A percentile compares a stretch with the other conserved stretches of the same genome.
Evolutionary conservation across 768 basidiomycete species (phyloP).

Genomic region (Strobilomyces confusus): DNA sequence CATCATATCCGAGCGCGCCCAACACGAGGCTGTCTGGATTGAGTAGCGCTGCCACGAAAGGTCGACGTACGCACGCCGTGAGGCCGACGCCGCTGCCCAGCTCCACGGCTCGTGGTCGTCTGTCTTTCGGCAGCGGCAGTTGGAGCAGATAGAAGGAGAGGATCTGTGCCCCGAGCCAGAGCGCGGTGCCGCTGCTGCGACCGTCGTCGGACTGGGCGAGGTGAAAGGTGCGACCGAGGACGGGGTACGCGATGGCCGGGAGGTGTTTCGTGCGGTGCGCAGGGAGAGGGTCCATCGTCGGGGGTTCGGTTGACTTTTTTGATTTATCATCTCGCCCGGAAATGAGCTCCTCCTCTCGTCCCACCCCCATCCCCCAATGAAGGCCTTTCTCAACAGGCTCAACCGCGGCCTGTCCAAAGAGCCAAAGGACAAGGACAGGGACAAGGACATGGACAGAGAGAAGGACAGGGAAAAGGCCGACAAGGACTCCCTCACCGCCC

Average conservation of each 20-base stretch:
- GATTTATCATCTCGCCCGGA: slow-evolving; percentile 14
- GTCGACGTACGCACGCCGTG: slow-evolving; percentile 53
- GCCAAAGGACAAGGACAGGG: slow-evolving; percentile 53
- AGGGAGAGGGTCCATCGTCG: slow-evolving; percentile 29
- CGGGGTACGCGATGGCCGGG: slow-evolving; percentile 38
- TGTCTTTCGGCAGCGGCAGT: slow-evolving; percentile 1
- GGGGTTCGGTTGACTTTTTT: not conserved
- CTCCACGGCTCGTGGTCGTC: slow-evolving; percentile 54
- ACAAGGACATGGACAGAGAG: slow-evolving; percentile 31
- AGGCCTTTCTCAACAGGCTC: slow-evolving; percentile 77
- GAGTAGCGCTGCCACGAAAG: not conserved
- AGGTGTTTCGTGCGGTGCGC: slow-evolving; percentile 67
- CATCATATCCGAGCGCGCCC: slow-evolving; percentile 65
- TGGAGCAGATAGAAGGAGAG: slow-evolving; percentile 57
- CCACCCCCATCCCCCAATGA: slow-evolving; percentile 45
- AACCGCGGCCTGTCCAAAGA: slow-evolving; percentile 56
- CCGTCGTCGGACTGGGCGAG: slow-evolving; percentile 62
- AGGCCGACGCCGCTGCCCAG: slow-evolving; percentile 82
- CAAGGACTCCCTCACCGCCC: slow-evolving; percentile 26
- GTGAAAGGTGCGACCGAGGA: slow-evolving; percentile 40
- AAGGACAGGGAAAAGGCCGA: slow-evolving; percentile 20
- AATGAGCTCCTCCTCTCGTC: slow-evolving; percentile 17
- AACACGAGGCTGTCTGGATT: slow-evolving; percentile 50
- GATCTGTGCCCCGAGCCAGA: slow-evolving; percentile 83
- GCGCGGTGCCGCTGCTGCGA: slow-evolving; percentile 69